Percentiles rank a stretch among this genome's conserved stretches.
These are phyloP conservation scores for Sporothrix variecibatus DNA, from an alignment of 2,329 filamentous ascomycete species.

Conservation along the genomic window DNA sequence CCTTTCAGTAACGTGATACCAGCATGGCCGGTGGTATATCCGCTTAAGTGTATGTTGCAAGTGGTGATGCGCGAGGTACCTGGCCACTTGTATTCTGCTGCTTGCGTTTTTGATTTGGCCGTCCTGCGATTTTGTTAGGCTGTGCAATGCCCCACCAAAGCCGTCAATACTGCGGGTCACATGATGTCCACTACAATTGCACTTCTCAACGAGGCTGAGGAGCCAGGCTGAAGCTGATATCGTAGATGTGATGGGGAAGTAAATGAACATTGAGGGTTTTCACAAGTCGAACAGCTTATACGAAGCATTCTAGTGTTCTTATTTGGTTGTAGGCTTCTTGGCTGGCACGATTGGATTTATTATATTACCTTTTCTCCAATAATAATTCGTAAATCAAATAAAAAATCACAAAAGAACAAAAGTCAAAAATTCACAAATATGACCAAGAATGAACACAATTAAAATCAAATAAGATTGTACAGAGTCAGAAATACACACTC, in stretches of 20 bases:
- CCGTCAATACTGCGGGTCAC: constrained; percentile 13
- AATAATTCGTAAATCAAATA: no score
- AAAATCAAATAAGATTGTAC: no score
- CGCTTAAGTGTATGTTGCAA: constrained; percentile 14
- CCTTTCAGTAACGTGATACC: constrained; percentile 26
- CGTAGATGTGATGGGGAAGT: background rate
- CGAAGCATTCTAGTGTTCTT: background rate
- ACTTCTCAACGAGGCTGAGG: background rate
- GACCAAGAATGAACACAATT: no score
- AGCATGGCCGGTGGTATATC: background rate
- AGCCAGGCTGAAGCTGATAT: background rate
- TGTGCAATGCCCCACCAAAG: constrained; percentile 21
- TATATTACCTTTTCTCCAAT: no score
- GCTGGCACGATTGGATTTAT: no score
- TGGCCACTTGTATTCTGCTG: background rate
- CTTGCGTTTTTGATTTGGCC: background rate
- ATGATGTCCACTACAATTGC: constrained; percentile 4
- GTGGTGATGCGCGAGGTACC: constrained; percentile 7
- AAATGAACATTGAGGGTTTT: background rate
- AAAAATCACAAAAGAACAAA: no score
- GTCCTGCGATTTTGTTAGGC: constrained; percentile 22
- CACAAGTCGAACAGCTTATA: background rate
- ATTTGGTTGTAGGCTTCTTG: background rate
- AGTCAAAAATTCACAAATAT: no score
- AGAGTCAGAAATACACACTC: no score